Conservation (phyloP, 2,329 filamentous ascomycete genomes). For the Stemphylium lycopersici region DNA sequence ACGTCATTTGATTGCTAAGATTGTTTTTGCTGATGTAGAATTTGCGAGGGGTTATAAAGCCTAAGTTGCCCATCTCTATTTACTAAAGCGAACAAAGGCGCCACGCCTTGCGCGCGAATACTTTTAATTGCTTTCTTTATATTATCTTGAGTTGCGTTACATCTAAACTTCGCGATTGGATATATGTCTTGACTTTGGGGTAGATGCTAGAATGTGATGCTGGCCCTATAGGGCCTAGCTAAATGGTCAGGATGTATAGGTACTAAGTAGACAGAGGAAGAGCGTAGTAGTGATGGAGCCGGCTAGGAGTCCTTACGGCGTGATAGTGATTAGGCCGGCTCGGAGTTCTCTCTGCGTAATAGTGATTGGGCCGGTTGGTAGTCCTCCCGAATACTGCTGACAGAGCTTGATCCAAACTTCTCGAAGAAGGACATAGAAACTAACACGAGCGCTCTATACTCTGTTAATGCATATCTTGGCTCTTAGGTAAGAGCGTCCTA, state of each 20-base stretch:
- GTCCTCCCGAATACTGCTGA: background rate
- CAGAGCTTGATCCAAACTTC: background rate
- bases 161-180: background rate
- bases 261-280: conserved; percentile 3
- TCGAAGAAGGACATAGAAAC: conserved; percentile 7
- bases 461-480: conserved; percentile 6
- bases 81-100: conserved; percentile 13
- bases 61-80: conserved; percentile 3
- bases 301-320: background rate
- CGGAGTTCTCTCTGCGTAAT: no score
- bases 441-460: conserved; percentile 6
- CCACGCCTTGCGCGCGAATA: background rate
- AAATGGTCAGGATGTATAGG: background rate
- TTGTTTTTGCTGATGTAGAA: background rate
- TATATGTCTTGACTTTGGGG: background rate
- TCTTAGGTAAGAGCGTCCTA: conserved; percentile 7
- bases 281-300: background rate
- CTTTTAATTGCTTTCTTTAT: background rate
- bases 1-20: background rate
- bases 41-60: background rate
- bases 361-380: no score
- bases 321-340: no score
- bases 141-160: background rate
- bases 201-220: conserved; percentile 9
- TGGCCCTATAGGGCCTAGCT: background rate